phyloP scores from a whole-genome alignment of 192 early-diverging fungal genomes.

The Oehlia diaphana region DNA sequence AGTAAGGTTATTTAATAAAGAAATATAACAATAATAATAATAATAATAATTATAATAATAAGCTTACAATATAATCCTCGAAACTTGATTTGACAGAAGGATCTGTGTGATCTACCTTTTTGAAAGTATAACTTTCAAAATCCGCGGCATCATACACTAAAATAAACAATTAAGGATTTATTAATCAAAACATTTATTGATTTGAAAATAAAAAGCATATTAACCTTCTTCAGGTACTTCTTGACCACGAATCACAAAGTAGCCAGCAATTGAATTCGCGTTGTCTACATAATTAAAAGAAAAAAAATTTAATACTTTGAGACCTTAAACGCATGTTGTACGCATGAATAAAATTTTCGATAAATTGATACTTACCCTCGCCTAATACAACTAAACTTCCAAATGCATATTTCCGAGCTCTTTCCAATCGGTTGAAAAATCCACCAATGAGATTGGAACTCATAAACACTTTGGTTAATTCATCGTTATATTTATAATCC shows the following conservation, averaged over 20 bases:
- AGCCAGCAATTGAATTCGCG: slow-evolving; percentile 89
- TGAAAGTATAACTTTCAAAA: slow-evolving; percentile 86
- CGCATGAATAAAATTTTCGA: neutral
- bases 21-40: neutral
- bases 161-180: slow-evolving; percentile 29
- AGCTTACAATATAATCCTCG: slow-evolving; percentile 46
- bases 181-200: neutral
- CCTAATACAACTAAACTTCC: slow-evolving; percentile 83
- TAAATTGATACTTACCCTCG: slow-evolving; percentile 32
- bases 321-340: too few species aligned
- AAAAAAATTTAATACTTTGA: neutral
- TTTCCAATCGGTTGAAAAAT: slow-evolving; percentile 89
- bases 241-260: slow-evolving; percentile 91
- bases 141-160: slow-evolving; percentile 77
- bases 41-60: too few species aligned
- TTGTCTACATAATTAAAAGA: slow-evolving; percentile 47
- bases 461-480: slow-evolving; percentile 89
- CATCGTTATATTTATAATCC: slow-evolving; percentile 95
- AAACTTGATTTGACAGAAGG: slow-evolving; percentile 57
- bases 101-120: slow-evolving; percentile 71
- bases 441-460: slow-evolving; percentile 93
- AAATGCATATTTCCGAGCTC: slow-evolving; percentile 93
- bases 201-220: neutral
- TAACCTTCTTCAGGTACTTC: slow-evolving; percentile 70
- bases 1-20: slow-evolving; percentile 29